Conservation (phyloP, 2,329 filamentous ascomycete genomes). For the Elsinoe necatrix region DNA sequence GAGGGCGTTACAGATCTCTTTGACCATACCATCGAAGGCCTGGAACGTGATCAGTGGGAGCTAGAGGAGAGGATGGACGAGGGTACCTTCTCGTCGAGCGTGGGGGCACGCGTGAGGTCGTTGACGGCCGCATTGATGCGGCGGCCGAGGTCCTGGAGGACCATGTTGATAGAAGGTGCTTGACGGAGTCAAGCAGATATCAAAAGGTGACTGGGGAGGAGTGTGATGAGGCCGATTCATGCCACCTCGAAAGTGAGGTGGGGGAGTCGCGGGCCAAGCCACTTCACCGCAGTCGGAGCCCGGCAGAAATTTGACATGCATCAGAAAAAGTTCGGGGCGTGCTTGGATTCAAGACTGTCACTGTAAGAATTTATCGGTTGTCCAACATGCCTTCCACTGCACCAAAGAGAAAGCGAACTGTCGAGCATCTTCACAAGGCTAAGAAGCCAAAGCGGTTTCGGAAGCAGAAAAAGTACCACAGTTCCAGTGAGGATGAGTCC, state of each 20-base stretch:
- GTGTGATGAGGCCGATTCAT: conserved; percentile 10
- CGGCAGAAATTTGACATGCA: conserved; percentile 14
- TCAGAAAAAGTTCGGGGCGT: conserved; percentile 8
- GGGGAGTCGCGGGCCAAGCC: conserved; percentile 10
- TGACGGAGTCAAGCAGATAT: conserved; percentile 11
- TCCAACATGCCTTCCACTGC: conserved; percentile 11
- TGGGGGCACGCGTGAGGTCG: conserved; percentile 83
- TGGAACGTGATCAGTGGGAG: conserved; percentile 31
- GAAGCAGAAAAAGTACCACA: conserved; percentile 57
- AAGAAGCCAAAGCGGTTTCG: conserved; percentile 51
- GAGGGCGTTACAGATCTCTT: conserved; percentile 92
- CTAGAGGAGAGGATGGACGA: conserved; percentile 5
- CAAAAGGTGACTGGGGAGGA: neutral
- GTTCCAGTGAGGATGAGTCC: conserved; percentile 51
- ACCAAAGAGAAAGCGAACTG: conserved; percentile 11
- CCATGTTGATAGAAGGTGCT: conserved; percentile 52
- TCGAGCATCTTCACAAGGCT: conserved; percentile 22
- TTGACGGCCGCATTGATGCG: conserved; percentile 96
- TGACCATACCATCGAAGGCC: conserved; percentile 97
- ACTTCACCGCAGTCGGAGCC: neutral
- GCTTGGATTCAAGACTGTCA: neutral
- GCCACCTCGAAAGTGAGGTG: conserved; percentile 13
- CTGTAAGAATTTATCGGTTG: neutral
- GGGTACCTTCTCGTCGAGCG: conserved; percentile 85
- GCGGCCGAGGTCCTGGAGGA: conserved; percentile 96